phyloP scores from a whole-genome alignment of 306 rosid species.

The Dalbergia cultrata region DNA sequence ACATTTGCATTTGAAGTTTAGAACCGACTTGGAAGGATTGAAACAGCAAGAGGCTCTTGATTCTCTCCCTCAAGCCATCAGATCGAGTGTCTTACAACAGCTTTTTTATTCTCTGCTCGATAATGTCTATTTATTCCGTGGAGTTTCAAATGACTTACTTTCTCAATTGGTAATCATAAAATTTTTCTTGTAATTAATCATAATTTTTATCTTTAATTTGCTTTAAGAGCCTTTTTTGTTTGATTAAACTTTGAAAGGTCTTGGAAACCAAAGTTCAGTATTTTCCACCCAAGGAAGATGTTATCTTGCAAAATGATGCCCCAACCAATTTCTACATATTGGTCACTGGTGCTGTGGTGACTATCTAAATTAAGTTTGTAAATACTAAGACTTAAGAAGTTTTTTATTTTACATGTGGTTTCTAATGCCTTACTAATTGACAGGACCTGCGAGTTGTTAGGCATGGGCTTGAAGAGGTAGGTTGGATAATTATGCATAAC shows the following conservation, averaged over 20 bases:
- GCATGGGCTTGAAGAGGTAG: too few relatives aligned
- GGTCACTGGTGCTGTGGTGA: slow-evolving; percentile 91
- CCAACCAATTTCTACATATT: slow-evolving; percentile 91
- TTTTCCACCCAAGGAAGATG: slow-evolving; percentile 94
- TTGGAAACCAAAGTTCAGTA: slow-evolving; percentile 97
- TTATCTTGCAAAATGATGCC: slow-evolving; percentile 92
- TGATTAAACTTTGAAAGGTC: slow-evolving; percentile 56
- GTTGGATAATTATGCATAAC: too few relatives aligned
- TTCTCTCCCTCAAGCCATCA: slow-evolving; percentile 90
- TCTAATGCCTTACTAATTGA: slow-evolving; percentile 32
- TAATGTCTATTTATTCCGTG: slow-evolving; percentile 78
- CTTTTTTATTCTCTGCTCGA: slow-evolving; percentile 81
- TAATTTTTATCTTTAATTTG: slow-evolving; percentile 18
- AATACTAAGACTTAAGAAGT: neutral
- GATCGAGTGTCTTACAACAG: slow-evolving; percentile 84
- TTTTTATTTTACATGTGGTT: slow-evolving; percentile 9
- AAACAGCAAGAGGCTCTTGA: slow-evolving; percentile 94
- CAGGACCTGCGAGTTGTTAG: too few relatives aligned
- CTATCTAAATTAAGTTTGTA: slow-evolving; percentile 14
- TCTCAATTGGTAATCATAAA: slow-evolving; percentile 80
- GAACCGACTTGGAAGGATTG: slow-evolving; percentile 14
- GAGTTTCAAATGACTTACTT: slow-evolving; percentile 85
- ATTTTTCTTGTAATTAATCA: neutral
- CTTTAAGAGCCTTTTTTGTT: slow-evolving; percentile 29
- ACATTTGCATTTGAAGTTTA: slow-evolving; percentile 67